Percentiles rank a stretch among this genome's conserved stretches.
Evolutionary conservation across 2,329 filamentous ascomycete species (phyloP).

Genomic region (Blastomyces silverae): DNA sequence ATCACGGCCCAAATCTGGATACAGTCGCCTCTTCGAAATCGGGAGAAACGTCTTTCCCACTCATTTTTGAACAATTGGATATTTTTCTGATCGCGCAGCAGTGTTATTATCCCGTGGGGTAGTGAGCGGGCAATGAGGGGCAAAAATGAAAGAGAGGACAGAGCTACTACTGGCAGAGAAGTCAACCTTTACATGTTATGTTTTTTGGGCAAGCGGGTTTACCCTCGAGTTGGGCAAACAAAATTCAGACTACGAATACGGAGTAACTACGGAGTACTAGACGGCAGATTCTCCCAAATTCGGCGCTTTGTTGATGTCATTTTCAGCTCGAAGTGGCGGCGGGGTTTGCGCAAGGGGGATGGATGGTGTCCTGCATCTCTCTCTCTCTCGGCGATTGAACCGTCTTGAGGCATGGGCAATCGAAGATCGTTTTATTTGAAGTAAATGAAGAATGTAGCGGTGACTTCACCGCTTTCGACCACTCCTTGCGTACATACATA

Average conservation of each 20-base stretch:
- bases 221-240: constrained; percentile 2
- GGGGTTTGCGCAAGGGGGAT: not conserved
- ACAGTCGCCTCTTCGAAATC: not conserved
- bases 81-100: not conserved
- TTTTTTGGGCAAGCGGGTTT: not conserved
- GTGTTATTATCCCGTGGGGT: not conserved
- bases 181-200: not conserved
- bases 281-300: not conserved
- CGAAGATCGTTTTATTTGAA: not conserved
- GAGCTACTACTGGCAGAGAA: not conserved
- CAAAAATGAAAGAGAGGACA: no score
- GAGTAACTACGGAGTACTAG: no score
- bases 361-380: not conserved
- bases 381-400: constrained; percentile 4
- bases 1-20: not conserved
- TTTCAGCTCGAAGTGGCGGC: not conserved
- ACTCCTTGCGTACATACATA: not conserved
- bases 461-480: constrained; percentile 14
- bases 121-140: not conserved
- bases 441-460: constrained; percentile 2
- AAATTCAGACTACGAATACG: no score
- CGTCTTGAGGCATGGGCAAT: not conserved
- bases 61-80: not conserved
- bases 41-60: not conserved
- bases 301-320: not conserved